These are phyloP conservation scores for Pseudopyricularia javanii DNA, from an alignment of 2,329 filamentous ascomycete species.

Conservation along the genomic window DNA sequence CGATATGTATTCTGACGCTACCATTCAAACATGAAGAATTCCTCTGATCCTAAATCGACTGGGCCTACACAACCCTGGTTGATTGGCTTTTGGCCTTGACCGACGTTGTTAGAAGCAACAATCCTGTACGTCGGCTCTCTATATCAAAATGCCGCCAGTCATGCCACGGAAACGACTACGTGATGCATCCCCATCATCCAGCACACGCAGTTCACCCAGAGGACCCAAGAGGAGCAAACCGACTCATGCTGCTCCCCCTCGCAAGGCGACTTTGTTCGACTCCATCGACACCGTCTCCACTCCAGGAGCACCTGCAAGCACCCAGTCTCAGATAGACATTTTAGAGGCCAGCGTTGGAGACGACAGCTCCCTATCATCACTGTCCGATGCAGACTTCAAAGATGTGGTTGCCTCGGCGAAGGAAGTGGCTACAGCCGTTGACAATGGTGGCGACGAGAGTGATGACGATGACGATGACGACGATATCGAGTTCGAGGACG, in stretches of 20 bases:
- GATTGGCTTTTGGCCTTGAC: background rate
- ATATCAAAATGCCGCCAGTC: slow-evolving; percentile 49
- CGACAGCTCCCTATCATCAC: slow-evolving; percentile 27
- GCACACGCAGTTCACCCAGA: slow-evolving; percentile 16
- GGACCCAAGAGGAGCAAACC: slow-evolving; percentile 13
- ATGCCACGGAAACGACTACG: slow-evolving; percentile 55
- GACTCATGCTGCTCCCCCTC: slow-evolving; percentile 16
- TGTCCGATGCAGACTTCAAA: slow-evolving; percentile 45
- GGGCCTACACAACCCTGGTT: background rate
- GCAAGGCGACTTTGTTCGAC: slow-evolving; percentile 48
- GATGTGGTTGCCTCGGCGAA: slow-evolving; percentile 26
- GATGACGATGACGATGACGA: slow-evolving; percentile 33
- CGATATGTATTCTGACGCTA: background rate
- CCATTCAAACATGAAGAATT: background rate
- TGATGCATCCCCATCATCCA: slow-evolving; percentile 26
- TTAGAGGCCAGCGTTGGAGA: slow-evolving; percentile 28
- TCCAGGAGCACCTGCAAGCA: slow-evolving; percentile 26
- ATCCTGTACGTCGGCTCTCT: background rate
- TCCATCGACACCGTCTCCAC: slow-evolving; percentile 41
- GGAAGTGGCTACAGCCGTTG: slow-evolving; percentile 20
- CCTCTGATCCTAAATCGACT: background rate
- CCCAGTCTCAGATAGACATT: slow-evolving; percentile 25
- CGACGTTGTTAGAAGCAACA: background rate
- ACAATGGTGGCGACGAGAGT: slow-evolving; percentile 9
- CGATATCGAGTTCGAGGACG: slow-evolving; percentile 52